Evolutionary conservation across 2,329 filamentous ascomycete species (phyloP), one percentile per base, ranked within the genome.

Genomic region (Sporothrix pseudoabietina): DNA sequence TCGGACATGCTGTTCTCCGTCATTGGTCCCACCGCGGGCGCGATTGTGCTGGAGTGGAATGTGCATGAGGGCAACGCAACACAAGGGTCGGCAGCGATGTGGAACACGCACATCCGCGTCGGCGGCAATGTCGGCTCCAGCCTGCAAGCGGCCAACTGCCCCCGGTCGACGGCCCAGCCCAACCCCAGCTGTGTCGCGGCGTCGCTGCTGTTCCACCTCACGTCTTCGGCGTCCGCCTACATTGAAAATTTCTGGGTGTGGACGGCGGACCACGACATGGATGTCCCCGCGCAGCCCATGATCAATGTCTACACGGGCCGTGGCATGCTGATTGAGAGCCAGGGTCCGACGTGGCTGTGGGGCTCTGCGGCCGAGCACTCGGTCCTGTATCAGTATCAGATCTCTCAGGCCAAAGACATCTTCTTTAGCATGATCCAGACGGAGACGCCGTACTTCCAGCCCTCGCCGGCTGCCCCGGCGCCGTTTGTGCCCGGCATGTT

Each of bases 21-120:
- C 0, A 85, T 88, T 74, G 91, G 91, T 1, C 82, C 88, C 41
- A 85, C 89, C 44, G 85, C 88, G 0, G 92, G 92, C 8, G 92
- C 92, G 1, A 85, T 90, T 12, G 82, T 94, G 9, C 87, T 94
- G 78, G 85, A 94, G 78, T 94, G 91, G 91, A 93, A 93, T 79
- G 82, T 93, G 19, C 14, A 14, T 1, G 85, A 84, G 69, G 16
- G 30, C 26, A 83, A 59, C n/a, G 84, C 84, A 16, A 84, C 12
- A 92, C 78, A 81, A 75, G 85, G 55, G 6, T 32, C 71, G 1
- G 71, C 72, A 0, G 76, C 73, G 12, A 66, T 77, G 32, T 77
- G 76, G 76, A 76, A 94, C 78, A 87, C 89, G 14, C 92, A 95
- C 81, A 86, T 91, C 80, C 89, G 92, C 76, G 86, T 94, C 74